Conservation (phyloP, 139 green algal species). For the Coelastrella sp. region DNA sequence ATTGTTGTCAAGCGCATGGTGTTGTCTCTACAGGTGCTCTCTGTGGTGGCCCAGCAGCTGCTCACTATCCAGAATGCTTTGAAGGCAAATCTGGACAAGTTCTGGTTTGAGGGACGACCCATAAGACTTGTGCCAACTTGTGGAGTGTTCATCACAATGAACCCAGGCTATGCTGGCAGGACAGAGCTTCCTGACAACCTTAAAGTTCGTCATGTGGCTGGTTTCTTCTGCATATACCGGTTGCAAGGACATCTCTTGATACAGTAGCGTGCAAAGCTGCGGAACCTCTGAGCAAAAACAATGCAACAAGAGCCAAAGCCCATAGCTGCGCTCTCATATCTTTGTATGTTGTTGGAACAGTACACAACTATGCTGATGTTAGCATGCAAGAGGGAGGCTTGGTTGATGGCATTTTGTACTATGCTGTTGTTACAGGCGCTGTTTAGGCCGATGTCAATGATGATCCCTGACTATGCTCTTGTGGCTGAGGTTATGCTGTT, state of each 20-base stretch:
- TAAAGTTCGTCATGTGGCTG: constrained; percentile 75
- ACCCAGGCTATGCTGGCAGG: constrained; percentile 89
- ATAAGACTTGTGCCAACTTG: constrained; percentile 83
- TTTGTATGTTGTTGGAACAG: too few relatives aligned
- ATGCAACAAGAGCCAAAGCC: too few relatives aligned
- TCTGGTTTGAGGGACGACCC: constrained; percentile 89
- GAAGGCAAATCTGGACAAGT: constrained; percentile 73
- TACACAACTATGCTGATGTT: too few relatives aligned
- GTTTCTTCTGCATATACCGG: too few relatives aligned
- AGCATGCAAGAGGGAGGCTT: too few relatives aligned
- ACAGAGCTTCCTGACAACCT: constrained; percentile 90
- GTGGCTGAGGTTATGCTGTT: constrained; percentile 86
- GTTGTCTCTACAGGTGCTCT: constrained; percentile 71
- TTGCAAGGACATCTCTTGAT: too few relatives aligned
- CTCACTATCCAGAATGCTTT: constrained; percentile 87
- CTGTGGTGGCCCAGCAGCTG: constrained; percentile 91
- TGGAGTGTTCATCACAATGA: constrained; percentile 93
- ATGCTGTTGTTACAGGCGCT: constrained; percentile 63
- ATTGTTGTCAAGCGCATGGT: too few relatives aligned
- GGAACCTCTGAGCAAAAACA: too few relatives aligned
- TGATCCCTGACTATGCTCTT: constrained; percentile 85
- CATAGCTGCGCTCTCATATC: too few relatives aligned
- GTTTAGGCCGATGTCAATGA: constrained; percentile 90
- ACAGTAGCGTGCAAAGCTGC: too few relatives aligned
- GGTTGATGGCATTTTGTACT: too few relatives aligned